Evolutionary conservation across 2,329 filamentous ascomycete species (phyloP).

Genomic region (Colletotrichum simmondsii): DNA sequence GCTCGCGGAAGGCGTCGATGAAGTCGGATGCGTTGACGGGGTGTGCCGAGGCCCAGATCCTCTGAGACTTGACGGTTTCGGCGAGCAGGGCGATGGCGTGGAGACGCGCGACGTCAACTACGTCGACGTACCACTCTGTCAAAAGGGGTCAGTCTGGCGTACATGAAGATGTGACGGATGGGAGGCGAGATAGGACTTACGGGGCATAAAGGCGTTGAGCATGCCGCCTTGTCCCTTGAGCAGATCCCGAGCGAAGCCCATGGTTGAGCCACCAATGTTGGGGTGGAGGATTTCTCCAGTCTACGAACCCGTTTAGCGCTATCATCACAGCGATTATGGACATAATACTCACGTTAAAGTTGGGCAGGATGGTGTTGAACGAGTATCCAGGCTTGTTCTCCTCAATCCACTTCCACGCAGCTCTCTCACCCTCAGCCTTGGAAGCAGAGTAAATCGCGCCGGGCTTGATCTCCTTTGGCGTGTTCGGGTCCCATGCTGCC

Average conservation of each 20-base stretch:
- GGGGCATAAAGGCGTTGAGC: neutral
- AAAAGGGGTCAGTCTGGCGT: neutral
- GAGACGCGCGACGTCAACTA: slow-evolving; percentile 60
- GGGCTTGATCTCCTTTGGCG: slow-evolving; percentile 41
- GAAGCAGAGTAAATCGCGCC: slow-evolving; percentile 48
- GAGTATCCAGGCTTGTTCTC: slow-evolving; percentile 45
- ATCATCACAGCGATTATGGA: neutral
- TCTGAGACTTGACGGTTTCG: slow-evolving; percentile 54
- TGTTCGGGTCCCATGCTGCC: slow-evolving; percentile 49
- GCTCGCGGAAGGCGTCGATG: slow-evolving; percentile 6
- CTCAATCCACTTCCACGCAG: slow-evolving; percentile 49
- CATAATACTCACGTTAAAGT: slow-evolving; percentile 36
- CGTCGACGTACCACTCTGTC: slow-evolving; percentile 56
- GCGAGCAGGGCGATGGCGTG: slow-evolving; percentile 63
- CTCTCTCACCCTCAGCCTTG: slow-evolving; percentile 50
- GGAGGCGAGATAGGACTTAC: neutral
- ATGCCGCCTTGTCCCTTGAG: slow-evolving; percentile 11
- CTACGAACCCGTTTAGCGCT: neutral
- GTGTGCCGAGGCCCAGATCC: slow-evolving; percentile 64
- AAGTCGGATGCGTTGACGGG: slow-evolving; percentile 20
- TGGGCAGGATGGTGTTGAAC: slow-evolving; percentile 44
- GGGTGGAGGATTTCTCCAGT: slow-evolving; percentile 32
- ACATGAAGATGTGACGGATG: neutral
- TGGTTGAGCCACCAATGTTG: slow-evolving; percentile 33
- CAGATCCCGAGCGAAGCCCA: slow-evolving; percentile 22